phyloP scores from a whole-genome alignment of 2,329 filamentous ascomycete genomes.

The Penicillium sp. region DNA sequence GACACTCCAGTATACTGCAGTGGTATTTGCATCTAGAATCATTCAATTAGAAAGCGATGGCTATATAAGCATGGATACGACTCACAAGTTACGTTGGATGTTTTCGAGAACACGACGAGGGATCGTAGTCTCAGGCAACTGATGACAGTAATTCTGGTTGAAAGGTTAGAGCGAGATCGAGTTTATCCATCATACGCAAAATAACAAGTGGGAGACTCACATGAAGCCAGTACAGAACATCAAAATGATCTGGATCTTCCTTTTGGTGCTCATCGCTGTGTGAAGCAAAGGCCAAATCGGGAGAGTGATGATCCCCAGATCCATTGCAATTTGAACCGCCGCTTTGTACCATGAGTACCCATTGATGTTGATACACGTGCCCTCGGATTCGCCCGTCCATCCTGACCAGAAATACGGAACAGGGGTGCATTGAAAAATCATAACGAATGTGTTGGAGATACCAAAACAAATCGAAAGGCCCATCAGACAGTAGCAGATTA shows the following conservation, averaged over 20 bases:
- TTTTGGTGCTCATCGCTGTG: constrained; percentile 49
- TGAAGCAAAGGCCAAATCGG: constrained; percentile 49
- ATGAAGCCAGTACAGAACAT: constrained; percentile 54
- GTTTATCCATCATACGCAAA: neutral
- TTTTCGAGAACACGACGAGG: constrained; percentile 42
- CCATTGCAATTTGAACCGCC: constrained; percentile 53
- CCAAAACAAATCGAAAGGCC: constrained; percentile 55
- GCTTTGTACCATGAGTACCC: constrained; percentile 54
- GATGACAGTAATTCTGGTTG: constrained; percentile 42
- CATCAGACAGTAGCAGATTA: constrained; percentile 40
- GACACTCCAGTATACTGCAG: constrained; percentile 43
- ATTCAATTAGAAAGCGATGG: neutral
- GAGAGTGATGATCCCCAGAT: constrained; percentile 54
- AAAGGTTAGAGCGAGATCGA: neutral
- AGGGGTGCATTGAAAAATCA: constrained; percentile 28
- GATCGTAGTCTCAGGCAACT: constrained; percentile 43
- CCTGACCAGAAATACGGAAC: constrained; percentile 54
- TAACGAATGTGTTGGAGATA: constrained; percentile 24
- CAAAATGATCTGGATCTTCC: constrained; percentile 50
- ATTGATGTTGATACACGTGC: constrained; percentile 53
- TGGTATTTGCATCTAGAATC: constrained; percentile 40
- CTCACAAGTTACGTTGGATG: constrained; percentile 39
- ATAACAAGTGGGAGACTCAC: constrained; percentile 27
- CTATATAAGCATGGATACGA: neutral
- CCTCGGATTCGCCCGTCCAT: constrained; percentile 52